Conservation (phyloP, 2,329 filamentous ascomycete species). For the Aspergillus transmontanensis region DNA sequence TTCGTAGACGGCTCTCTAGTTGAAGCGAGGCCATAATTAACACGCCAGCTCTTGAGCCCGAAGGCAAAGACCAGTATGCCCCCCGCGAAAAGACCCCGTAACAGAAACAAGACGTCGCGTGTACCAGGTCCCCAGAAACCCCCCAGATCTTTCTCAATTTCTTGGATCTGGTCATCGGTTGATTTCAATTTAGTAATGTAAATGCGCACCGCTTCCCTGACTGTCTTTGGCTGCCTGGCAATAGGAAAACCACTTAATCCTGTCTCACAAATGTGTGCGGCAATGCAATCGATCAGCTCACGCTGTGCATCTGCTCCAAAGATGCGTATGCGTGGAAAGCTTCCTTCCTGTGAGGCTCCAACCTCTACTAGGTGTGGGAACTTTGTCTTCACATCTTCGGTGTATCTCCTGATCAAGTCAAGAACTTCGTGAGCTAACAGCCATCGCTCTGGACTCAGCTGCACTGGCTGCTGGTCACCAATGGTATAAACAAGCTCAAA, state of each 20-base stretch:
- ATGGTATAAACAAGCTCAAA: no score
- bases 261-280: constrained; percentile 42
- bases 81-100: not conserved
- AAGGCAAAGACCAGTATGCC: not conserved
- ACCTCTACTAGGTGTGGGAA: no score
- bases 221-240: constrained; percentile 31
- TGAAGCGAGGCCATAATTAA: not conserved
- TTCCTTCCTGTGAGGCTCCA: no score
- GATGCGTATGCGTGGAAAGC: no score
- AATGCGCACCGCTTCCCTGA: constrained; percentile 37
- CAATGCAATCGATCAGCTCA: constrained; percentile 28
- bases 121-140: constrained; percentile 46
- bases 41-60: constrained; percentile 24
- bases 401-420: no score
- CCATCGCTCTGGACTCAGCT: no score
- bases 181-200: constrained; percentile 51
- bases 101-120: not conserved
- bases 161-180: constrained; percentile 28
- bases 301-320: no score
- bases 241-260: constrained; percentile 53
- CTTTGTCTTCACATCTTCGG: no score
- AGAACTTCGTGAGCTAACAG: no score
- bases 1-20: not conserved
- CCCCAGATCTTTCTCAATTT: constrained; percentile 36
- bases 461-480: no score